Base-by-base conservation (phyloP, 805 yeast genomes). In the Candida nitratophila region DNA sequence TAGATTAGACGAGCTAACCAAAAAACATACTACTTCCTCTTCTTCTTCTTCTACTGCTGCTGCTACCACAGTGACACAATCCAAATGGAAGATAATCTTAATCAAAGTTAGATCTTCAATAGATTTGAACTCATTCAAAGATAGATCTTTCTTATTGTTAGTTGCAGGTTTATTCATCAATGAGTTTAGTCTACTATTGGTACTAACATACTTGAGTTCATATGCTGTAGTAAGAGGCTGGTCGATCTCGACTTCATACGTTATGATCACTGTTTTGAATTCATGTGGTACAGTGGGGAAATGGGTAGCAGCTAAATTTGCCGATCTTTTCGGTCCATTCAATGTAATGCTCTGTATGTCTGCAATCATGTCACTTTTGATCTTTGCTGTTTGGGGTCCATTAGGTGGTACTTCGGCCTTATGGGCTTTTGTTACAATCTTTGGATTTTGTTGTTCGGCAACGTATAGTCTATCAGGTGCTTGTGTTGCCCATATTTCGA, bases 401-500 rank as follows among this genome's bases (percentile, higher is more conserved):
- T 74, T 78, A 47, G 86, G 84, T 2, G 46, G 24, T 3, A 34
- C 37, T 26, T 61, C 60, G 2, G 72, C 68, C 0, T 60, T 81
- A 42, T 74, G 77, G 50, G 68, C 68, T 0, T 83, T 81, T 57
- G 64, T 81, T 6, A 72, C 68, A 0, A 41, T 74, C 3, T 76
- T 73, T 53, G 89, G 89, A 0, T 76, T 81, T 52, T 70, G 74
- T 45, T 69, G 77, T 31, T 79, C 87, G 3, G 74, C 84, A 20
- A 76, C 83, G 4, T 64, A 84, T 36, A 71, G 85, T 1, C 55
- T 84, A 41, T 74, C 84, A 0, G 88, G 91, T 0, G 80, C 78
- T 3, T 83, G 90, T 48, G 71, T 82, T n/a, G 76, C 84, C 0
- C 74, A 76, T 38, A 77, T 85, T 26, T 75, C 83, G n/a, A 73